Conservation (phyloP, 257 asterid genomes). For the Thymus quinquecostatus region DNA sequence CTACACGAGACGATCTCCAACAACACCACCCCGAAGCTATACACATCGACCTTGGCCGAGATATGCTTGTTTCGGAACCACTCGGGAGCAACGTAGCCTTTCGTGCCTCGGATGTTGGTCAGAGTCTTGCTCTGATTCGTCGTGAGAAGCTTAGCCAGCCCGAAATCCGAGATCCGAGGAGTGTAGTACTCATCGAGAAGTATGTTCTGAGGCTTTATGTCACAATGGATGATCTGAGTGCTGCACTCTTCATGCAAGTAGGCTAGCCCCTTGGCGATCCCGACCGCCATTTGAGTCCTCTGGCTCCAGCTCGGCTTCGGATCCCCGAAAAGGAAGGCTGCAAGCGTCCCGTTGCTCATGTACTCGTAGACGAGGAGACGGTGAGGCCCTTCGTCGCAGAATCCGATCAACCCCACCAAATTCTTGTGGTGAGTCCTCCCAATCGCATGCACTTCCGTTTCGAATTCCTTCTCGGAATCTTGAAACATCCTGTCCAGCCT, state of each 20-base stretch:
- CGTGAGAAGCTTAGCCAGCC: slow-evolving; percentile 56
- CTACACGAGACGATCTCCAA: slow-evolving; percentile 31
- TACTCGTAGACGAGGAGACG: slow-evolving; percentile 51
- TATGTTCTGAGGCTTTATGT: slow-evolving; percentile 30
- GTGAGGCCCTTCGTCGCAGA: slow-evolving; percentile 50
- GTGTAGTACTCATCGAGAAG: slow-evolving; percentile 48
- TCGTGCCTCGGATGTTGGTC: slow-evolving; percentile 55
- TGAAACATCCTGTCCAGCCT: slow-evolving; percentile 44
- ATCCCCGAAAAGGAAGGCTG: slow-evolving; percentile 38
- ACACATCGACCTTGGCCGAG: slow-evolving; percentile 54
- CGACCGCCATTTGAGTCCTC: no score
- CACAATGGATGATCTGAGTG: no score
- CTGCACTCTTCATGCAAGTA: no score
- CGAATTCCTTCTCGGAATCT: slow-evolving; percentile 66
- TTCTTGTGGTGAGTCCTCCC: slow-evolving; percentile 72
- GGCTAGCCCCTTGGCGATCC: no score
- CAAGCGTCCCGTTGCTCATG: slow-evolving; percentile 51
- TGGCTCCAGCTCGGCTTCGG: no score
- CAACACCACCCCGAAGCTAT: slow-evolving; percentile 60
- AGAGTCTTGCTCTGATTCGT: slow-evolving; percentile 45
- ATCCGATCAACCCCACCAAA: slow-evolving; percentile 57
- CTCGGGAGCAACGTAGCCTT: slow-evolving; percentile 68
- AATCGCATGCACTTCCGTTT: slow-evolving; percentile 54
- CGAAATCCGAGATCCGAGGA: slow-evolving; percentile 59
- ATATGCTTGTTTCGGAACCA: slow-evolving; percentile 56